These are phyloP conservation scores for Hypoxylon sp. DNA, from an alignment of 2,329 filamentous ascomycete genomes.

Conservation along the genomic window DNA sequence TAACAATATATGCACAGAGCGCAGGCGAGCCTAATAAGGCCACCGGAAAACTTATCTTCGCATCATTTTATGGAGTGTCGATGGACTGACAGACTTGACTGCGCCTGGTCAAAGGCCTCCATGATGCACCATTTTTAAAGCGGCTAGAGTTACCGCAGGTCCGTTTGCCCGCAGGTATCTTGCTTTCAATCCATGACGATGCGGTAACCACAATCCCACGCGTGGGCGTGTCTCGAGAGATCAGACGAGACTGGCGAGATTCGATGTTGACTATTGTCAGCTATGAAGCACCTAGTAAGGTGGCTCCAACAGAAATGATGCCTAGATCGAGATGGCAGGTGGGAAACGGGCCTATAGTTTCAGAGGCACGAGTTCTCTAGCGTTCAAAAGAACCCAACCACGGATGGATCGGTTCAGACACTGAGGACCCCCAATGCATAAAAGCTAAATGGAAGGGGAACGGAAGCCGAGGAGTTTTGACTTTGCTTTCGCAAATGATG, in stretches of 20 bases:
- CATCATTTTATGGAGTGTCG: constrained; percentile 29
- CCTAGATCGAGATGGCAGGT: constrained; percentile 35
- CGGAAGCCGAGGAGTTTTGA: constrained; percentile 31
- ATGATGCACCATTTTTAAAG: constrained; percentile 5
- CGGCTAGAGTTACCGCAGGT: constrained; percentile 6
- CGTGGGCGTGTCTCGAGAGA: constrained; percentile 29
- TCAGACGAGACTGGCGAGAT: constrained; percentile 39
- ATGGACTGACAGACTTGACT: constrained; percentile 37
- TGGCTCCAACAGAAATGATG: constrained; percentile 13
- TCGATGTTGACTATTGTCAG: constrained; percentile 24
- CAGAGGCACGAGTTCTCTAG: constrained; percentile 16
- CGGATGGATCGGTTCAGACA: constrained; percentile 17
- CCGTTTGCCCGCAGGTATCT: background rate
- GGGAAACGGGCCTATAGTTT: constrained; percentile 9
- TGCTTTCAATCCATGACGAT: constrained; percentile 5
- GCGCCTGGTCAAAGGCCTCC: constrained; percentile 18
- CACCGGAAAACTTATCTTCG: constrained; percentile 13
- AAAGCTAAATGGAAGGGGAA: constrained; percentile 43
- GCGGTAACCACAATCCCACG: constrained; percentile 10
- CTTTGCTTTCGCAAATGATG: constrained; percentile 13
- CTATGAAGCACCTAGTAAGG: constrained; percentile 26
- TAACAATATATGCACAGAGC: constrained; percentile 14
- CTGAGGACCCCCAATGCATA: constrained; percentile 22
- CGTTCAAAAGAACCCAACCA: constrained; percentile 24
- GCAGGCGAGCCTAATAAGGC: constrained; percentile 6